phyloP scores from a whole-genome alignment of 306 rosid species.

The Casuarina glauca region DNA sequence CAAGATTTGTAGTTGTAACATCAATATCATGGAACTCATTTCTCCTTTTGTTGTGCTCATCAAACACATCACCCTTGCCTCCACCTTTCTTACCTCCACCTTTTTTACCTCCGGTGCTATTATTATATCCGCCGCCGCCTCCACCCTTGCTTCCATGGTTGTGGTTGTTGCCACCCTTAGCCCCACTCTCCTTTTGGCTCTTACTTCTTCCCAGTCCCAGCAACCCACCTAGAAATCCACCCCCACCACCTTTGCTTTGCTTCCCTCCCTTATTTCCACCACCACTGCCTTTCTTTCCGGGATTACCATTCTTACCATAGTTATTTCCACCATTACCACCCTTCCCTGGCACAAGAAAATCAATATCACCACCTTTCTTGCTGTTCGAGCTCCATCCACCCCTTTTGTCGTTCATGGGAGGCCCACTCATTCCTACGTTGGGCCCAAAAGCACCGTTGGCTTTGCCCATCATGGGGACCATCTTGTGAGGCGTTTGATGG shows the following conservation, averaged over 20 bases:
- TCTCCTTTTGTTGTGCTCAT: slow-evolving; percentile 35
- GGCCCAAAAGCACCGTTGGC: slow-evolving; percentile 59
- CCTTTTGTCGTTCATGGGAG: slow-evolving; percentile 52
- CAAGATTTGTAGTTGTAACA: slow-evolving; percentile 20
- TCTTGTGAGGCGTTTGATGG: slow-evolving; percentile 45
- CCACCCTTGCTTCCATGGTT: slow-evolving; percentile 35
- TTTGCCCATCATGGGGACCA: slow-evolving; percentile 43
- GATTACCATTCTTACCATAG: slow-evolving; percentile 50
- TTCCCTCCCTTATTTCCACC: slow-evolving; percentile 44
- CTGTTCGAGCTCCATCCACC: slow-evolving; percentile 39
- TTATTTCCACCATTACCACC: slow-evolving; percentile 52
- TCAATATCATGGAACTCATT: slow-evolving; percentile 56
- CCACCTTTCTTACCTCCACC: slow-evolving; percentile 16
- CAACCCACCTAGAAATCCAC: slow-evolving; percentile 44
- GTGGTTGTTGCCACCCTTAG: slow-evolving; percentile 31
- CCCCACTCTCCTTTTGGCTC: slow-evolving; percentile 46
- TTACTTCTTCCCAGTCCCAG: slow-evolving; percentile 58
- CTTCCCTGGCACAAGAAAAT: slow-evolving; percentile 55
- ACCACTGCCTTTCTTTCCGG: slow-evolving; percentile 40
- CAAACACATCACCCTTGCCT: slow-evolving; percentile 30
- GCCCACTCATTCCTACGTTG: slow-evolving; percentile 48
- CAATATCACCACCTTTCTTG: slow-evolving; percentile 73
- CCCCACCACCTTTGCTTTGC: slow-evolving; percentile 41
- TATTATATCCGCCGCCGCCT: slow-evolving; percentile 46
- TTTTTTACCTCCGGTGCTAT: slow-evolving; percentile 48